Evolutionary conservation across 768 basidiomycete genomes (phyloP).

Genomic region (Termitomyces heimii): DNA sequence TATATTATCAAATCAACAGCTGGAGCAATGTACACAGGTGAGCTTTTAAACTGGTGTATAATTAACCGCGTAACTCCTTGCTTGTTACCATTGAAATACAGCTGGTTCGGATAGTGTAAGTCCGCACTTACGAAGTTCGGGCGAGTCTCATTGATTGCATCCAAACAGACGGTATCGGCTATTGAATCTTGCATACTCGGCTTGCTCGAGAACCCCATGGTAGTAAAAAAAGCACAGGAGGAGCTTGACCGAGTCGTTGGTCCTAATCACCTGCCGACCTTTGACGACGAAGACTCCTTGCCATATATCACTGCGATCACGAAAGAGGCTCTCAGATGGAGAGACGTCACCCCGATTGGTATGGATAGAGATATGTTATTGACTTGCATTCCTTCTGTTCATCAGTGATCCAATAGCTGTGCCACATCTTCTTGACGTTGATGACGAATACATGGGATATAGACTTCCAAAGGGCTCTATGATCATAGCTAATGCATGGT

Average conservation of each 20-base stretch:
- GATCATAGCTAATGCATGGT: conserved; percentile 26
- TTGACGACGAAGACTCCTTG: conserved; percentile 20
- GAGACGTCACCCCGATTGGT: conserved; percentile 20
- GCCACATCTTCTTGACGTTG: conserved; percentile 21
- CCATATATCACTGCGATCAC: no score
- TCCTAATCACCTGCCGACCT: conserved; percentile 20
- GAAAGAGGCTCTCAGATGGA: no score
- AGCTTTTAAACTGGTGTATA: not conserved
- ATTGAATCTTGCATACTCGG: conserved; percentile 21
- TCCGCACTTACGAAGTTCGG: no score
- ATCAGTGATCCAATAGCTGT: conserved; percentile 15
- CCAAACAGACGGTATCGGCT: conserved; percentile 17
- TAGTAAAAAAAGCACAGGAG: conserved; percentile 18
- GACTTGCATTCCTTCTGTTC: not conserved
- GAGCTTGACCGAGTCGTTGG: conserved; percentile 23
- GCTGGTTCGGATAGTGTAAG: conserved; percentile 24
- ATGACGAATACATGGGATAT: conserved; percentile 30
- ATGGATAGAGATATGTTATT: not conserved
- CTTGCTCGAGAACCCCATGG: conserved; percentile 23
- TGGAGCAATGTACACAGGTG: conserved; percentile 21
- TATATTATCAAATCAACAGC: conserved; percentile 16
- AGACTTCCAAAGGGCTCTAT: conserved; percentile 26
- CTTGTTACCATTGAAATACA: not conserved
- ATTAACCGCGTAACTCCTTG: no score
- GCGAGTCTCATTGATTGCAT: not conserved